Evolutionary conservation across 805 yeast genomes (phyloP), one percentile per base, ranked within the genome.

Genomic region (Candida silvicultrix): DNA sequence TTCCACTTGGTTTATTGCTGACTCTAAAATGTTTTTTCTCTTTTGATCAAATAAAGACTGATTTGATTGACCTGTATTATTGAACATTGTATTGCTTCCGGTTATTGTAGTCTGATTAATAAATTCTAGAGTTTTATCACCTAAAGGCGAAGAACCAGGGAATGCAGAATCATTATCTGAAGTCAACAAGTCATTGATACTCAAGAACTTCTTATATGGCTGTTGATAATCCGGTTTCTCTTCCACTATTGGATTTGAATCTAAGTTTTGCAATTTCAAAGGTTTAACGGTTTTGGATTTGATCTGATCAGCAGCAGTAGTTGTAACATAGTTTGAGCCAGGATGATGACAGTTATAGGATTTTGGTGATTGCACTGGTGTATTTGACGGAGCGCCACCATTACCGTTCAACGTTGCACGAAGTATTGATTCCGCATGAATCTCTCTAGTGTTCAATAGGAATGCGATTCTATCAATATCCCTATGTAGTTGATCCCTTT

Each of bases 371-470:
- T 29, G 41, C 1, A 32, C 40, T 9, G 48, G 48, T 2, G 48
- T 38, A 23, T 45, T 45, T 11, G 48, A 36, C n/a, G 48, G 48
- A 11, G 42, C 48, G 22, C 39, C 39, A 37, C 39, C 25, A 2
- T 14, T 7, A 35, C 19, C 25, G 5, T 21, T 16, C 2, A 21
- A 16, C 12, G 23, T 14, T 7, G 39, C 8, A 5, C 12, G 25
- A 15, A 37, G 16, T 10, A 37, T 37, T 10, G 39, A 3, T 4
- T 12, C 25, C 5, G 23, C 12, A 21, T 21, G 39, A 11, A 37
- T 16, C 21, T 19, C 23, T 6, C 25, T 12, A 14, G 22, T 15
- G 11, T 37, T 21, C 39, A 37, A 21, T 16, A 37, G 14, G 18
- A 16, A 16, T 6, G 39, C 16, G 7, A 37, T 20, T 6, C 39